Evolutionary conservation across 169 alveolate species (phyloP).

Genomic region (Toxoplasma gondii): DNA sequence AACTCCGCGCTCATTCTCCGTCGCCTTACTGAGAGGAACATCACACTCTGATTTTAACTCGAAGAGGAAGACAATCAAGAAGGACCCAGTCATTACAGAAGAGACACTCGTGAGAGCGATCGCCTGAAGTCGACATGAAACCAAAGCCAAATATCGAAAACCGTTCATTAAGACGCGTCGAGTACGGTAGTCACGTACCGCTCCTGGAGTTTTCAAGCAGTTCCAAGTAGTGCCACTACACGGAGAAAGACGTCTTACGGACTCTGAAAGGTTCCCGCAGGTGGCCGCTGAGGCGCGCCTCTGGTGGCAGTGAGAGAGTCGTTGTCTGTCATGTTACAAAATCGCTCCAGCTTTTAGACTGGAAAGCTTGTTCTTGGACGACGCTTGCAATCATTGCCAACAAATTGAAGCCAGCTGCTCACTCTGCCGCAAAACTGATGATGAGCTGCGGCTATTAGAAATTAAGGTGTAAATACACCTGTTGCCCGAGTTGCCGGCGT

Average conservation of each 20-base stretch:
- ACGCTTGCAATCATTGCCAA: too few relatives aligned
- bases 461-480: too few relatives aligned
- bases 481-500: too few relatives aligned
- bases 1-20: too few relatives aligned
- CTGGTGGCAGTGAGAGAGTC: constrained; percentile 49
- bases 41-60: constrained; percentile 49
- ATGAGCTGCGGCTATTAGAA: too few relatives aligned
- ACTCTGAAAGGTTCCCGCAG: constrained; percentile 11
- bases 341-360: too few relatives aligned
- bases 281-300: constrained; percentile 31
- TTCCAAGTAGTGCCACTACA: neutral
- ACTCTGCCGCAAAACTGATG: too few relatives aligned
- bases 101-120: constrained; percentile 54
- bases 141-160: too few relatives aligned
- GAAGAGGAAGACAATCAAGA: constrained; percentile 37
- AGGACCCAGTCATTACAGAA: constrained; percentile 27
- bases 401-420: too few relatives aligned
- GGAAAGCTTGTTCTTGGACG: too few relatives aligned
- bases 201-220: neutral
- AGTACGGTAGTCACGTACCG: neutral
- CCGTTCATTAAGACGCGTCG: too few relatives aligned
- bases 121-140: constrained; percentile 42
- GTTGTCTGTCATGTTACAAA: neutral
- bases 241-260: neutral
- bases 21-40: constrained; percentile 64